phyloP scores from a whole-genome alignment of 306 rosid species.

The Mimosa pudica region DNA sequence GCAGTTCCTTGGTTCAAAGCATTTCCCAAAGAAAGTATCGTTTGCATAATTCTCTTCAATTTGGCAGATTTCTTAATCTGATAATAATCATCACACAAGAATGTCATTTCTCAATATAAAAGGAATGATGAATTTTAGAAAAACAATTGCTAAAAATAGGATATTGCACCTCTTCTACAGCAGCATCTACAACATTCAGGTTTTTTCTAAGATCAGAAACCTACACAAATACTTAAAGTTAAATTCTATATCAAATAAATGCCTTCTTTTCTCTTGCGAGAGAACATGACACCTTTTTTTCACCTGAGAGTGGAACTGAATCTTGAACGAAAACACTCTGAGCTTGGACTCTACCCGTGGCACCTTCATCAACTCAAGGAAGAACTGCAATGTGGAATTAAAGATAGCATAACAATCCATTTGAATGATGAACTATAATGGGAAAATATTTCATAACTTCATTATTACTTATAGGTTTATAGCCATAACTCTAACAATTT shows the following conservation, averaged over 20 bases:
- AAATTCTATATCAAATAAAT: conserved; percentile 34
- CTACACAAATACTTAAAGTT: conserved; percentile 49
- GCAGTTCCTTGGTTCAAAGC: conserved; percentile 98
- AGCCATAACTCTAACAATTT: conserved; percentile 10
- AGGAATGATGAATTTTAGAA: background rate
- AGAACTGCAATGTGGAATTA: conserved; percentile 61
- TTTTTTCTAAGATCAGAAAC: conserved; percentile 75
- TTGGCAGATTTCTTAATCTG: conserved; percentile 84
- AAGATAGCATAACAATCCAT: conserved; percentile 22
- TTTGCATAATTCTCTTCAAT: conserved; percentile 94
- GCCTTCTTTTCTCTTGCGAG: conserved; percentile 13
- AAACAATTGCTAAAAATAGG: conserved; percentile 34
- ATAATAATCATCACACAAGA: conserved; percentile 33
- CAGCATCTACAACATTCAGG: conserved; percentile 68
- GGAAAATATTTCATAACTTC: background rate
- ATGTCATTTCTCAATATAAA: conserved; percentile 18
- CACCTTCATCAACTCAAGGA: conserved; percentile 75
- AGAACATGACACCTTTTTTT: conserved; percentile 7
- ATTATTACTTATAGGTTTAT: background rate
- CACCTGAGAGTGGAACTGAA: conserved; percentile 86
- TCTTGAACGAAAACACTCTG: conserved; percentile 83
- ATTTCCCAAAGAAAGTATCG: conserved; percentile 92
- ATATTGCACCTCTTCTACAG: conserved; percentile 80
- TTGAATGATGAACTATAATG: background rate
- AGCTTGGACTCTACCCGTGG: conserved; percentile 93